These are phyloP conservation scores for Pseudogymnoascus sp. DNA, from an alignment of 2,329 filamentous ascomycete species.

Conservation along the genomic window DNA sequence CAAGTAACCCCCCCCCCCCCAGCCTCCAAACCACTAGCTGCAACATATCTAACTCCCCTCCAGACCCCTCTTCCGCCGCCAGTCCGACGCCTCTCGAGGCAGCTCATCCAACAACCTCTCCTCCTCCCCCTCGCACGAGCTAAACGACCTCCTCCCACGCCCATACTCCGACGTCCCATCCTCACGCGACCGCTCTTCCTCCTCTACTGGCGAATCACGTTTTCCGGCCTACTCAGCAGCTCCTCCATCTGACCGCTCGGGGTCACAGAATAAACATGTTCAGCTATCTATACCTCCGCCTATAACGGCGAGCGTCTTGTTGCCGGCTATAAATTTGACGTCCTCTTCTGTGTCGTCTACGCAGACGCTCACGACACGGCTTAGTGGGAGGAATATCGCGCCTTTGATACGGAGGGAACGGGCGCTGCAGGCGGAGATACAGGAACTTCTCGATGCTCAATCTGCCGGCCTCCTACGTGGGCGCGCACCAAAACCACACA, in stretches of 20 bases:
- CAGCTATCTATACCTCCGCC: constrained; percentile 2
- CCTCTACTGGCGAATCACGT: not conserved
- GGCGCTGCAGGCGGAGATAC: constrained; percentile 47
- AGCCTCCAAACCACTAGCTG: not conserved
- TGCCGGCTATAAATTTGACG: not conserved
- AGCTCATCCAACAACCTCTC: not conserved
- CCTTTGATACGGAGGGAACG: constrained; percentile 33
- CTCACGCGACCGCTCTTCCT: not conserved
- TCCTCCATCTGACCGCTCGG: not conserved
- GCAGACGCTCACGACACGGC: not conserved
- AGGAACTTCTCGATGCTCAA: constrained; percentile 50
- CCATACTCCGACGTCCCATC: not conserved
- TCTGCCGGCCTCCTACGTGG: constrained; percentile 35
- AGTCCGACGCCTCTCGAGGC: not conserved
- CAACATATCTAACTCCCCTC: not conserved
- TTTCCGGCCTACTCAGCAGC: not conserved
- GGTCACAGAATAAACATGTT: not conserved
- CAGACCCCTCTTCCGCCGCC: not conserved
- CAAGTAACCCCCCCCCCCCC: not conserved
- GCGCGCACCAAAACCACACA: not conserved
- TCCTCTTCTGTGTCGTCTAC: constrained; percentile 1
- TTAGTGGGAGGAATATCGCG: not conserved
- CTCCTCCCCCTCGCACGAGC: not conserved
- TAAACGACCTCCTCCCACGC: not conserved
- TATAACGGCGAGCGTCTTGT: constrained; percentile 9